A percentile compares a stretch with the other conserved stretches of the same genome.
phyloP scores from a whole-genome alignment of 2,329 filamentous ascomycete genomes.

The Raffaelea albimanens region DNA sequence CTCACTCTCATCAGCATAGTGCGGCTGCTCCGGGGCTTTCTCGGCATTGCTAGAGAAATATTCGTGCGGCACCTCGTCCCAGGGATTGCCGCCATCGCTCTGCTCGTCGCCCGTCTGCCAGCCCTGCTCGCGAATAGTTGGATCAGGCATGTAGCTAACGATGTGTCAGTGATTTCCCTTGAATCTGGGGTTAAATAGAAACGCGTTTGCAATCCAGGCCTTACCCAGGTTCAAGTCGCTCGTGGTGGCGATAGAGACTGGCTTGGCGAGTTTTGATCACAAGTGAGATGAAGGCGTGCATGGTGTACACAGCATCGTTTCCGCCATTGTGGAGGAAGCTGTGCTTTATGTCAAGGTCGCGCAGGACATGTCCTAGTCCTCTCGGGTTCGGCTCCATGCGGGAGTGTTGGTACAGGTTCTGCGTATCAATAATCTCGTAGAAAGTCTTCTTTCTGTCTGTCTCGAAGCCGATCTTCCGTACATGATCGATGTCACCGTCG shows the following conservation, averaged over 20 bases:
- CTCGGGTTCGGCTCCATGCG: conserved; percentile 41
- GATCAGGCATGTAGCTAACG: conserved; percentile 3
- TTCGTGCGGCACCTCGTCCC: neutral
- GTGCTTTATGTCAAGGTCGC: conserved; percentile 51
- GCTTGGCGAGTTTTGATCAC: conserved; percentile 26
- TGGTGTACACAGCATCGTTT: conserved; percentile 75
- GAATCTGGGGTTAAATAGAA: too few relatives aligned
- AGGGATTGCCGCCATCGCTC: conserved; percentile 19
- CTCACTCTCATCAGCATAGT: too few relatives aligned
- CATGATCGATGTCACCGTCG: conserved; percentile 56
- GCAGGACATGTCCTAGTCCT: conserved; percentile 52
- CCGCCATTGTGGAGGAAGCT: conserved; percentile 75
- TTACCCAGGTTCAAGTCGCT: neutral
- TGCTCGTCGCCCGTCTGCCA: conserved; percentile 23
- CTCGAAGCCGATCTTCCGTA: conserved; percentile 56
- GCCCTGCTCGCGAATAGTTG: conserved; percentile 12
- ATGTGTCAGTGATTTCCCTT: too few relatives aligned
- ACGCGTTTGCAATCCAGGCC: too few relatives aligned
- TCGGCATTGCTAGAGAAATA: too few relatives aligned
- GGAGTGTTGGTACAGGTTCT: conserved; percentile 57
- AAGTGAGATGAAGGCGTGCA: conserved; percentile 63
- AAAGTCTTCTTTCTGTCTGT: conserved; percentile 43
- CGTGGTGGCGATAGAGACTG: conserved; percentile 13
- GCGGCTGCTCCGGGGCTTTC: too few relatives aligned
- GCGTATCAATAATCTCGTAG: conserved; percentile 63